A percentile compares a stretch with the other conserved stretches of the same genome.
These are phyloP conservation scores for Fusarium heterosporum DNA, from an alignment of 2,329 filamentous ascomycete species.

Conservation along the genomic window DNA sequence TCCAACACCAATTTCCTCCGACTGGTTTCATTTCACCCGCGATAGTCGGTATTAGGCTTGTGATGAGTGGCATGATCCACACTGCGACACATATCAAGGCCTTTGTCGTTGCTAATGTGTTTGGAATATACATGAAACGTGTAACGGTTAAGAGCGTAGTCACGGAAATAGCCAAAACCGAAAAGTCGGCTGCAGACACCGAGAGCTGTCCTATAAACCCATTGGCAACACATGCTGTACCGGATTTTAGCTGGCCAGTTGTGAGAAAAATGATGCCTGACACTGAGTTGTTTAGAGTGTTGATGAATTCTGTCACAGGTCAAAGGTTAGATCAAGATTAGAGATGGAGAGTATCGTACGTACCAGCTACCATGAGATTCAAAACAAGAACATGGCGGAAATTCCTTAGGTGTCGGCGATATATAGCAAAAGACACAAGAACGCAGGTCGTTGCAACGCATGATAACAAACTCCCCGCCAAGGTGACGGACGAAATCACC, in stretches of 20 bases:
- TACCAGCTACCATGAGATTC: slow-evolving; percentile 43
- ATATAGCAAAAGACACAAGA: slow-evolving; percentile 40
- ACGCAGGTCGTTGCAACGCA: slow-evolving; percentile 40
- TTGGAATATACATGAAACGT: slow-evolving; percentile 33
- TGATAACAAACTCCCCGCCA: slow-evolving; percentile 41
- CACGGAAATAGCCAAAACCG: slow-evolving; percentile 43
- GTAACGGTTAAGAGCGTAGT: slow-evolving; percentile 43
- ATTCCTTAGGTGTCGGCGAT: slow-evolving; percentile 36
- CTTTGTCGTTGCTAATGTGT: slow-evolving; percentile 27
- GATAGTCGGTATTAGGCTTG: slow-evolving; percentile 35
- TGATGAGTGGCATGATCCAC: slow-evolving; percentile 38
- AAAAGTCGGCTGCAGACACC: slow-evolving; percentile 43
- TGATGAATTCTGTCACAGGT: slow-evolving; percentile 35
- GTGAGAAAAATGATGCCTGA: slow-evolving; percentile 39
- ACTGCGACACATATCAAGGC: slow-evolving; percentile 30
- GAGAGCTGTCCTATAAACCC: slow-evolving; percentile 41
- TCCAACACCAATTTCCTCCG: slow-evolving; percentile 63
- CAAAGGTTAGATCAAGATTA: background rate
- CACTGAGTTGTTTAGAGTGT: slow-evolving; percentile 42
- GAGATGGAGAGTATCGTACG: background rate
- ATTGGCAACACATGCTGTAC: slow-evolving; percentile 34
- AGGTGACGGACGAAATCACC: slow-evolving; percentile 39
- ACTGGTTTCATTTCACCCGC: slow-evolving; percentile 47
- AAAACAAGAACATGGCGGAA: slow-evolving; percentile 44
- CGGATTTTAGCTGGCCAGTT: slow-evolving; percentile 17